Evolutionary conservation across 192 early-diverging fungal genomes (phyloP).

Genomic region (Podila clonocystis): DNA sequence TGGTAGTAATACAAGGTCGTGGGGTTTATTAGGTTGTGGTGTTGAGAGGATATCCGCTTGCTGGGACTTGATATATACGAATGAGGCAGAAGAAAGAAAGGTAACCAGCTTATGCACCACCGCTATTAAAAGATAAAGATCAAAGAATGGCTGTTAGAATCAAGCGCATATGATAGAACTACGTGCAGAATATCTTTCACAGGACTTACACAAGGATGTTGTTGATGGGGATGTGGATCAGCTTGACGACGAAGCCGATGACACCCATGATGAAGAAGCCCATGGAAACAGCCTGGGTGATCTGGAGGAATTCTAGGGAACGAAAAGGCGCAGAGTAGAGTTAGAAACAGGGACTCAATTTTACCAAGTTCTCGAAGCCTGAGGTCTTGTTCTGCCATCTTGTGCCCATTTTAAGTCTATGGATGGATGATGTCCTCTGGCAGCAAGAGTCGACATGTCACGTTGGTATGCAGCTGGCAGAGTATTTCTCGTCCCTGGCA

Average conservation of each 20-base stretch:
- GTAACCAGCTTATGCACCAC: slow-evolving; percentile 41
- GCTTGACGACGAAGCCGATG: slow-evolving; percentile 98
- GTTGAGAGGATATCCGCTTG: no score
- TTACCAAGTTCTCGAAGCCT: background rate
- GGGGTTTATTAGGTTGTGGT: no score
- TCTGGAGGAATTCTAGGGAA: slow-evolving; percentile 89
- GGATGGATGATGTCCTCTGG: no score
- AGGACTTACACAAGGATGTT: slow-evolving; percentile 92
- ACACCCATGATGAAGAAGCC: slow-evolving; percentile 97
- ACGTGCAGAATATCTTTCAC: background rate
- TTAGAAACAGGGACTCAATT: background rate
- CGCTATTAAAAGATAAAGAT: slow-evolving; percentile 16
- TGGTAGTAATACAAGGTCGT: no score
- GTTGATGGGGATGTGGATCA: slow-evolving; percentile 99
- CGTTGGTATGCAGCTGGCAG: no score
- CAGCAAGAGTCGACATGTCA: no score
- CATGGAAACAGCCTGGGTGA: slow-evolving; percentile 92
- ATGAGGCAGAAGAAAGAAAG: background rate
- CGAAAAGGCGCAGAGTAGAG: background rate
- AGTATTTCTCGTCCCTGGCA: no score
- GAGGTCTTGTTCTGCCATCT: no score
- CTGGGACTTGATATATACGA: background rate
- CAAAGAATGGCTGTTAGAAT: background rate
- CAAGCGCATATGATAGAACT: background rate
- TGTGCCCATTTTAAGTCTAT: no score